A percentile compares a stretch with the other conserved stretches of the same genome.
Conservation (phyloP, 768 basidiomycete genomes). For the Leccinellum luteum region DNA sequence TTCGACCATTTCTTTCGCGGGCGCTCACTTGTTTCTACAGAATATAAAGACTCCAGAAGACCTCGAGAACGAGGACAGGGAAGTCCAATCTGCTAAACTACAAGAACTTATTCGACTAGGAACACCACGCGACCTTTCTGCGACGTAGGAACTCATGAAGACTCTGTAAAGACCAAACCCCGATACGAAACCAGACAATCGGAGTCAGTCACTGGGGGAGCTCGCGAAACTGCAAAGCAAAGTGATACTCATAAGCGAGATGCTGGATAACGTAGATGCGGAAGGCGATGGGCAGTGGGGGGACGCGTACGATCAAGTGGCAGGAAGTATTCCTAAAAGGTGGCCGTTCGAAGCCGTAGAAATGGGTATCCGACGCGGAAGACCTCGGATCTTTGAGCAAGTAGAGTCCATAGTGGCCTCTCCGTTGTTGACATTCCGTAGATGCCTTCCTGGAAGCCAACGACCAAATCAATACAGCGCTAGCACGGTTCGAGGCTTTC, state of each 20-base stretch:
- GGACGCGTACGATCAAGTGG: slow-evolving; percentile 97
- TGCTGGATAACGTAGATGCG: slow-evolving; percentile 88
- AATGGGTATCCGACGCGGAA: slow-evolving; percentile 95
- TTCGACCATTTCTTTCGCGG: neutral
- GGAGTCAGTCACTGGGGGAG: slow-evolving; percentile 83
- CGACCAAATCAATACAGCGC: slow-evolving; percentile 93
- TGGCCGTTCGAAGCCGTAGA: slow-evolving; percentile 93
- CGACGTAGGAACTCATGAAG: slow-evolving; percentile 94
- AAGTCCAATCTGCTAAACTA: slow-evolving; percentile 95
- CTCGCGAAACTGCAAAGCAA: slow-evolving; percentile 94
- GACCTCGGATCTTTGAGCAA: slow-evolving; percentile 88
- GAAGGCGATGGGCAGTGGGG: slow-evolving; percentile 78
- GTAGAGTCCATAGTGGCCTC: too few relatives aligned
- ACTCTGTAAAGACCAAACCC: too few relatives aligned
- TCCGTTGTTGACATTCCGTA: too few relatives aligned
- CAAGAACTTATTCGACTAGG: slow-evolving; percentile 97
- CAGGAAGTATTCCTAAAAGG: slow-evolving; percentile 70
- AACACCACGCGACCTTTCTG: slow-evolving; percentile 91
- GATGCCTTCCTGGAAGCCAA: too few relatives aligned
- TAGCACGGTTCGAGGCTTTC: slow-evolving; percentile 88
- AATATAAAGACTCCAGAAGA: slow-evolving; percentile 94
- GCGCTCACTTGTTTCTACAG: slow-evolving; percentile 37
- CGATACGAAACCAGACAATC: slow-evolving; percentile 91
- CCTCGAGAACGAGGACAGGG: slow-evolving; percentile 92
- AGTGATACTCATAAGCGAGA: slow-evolving; percentile 93